phyloP scores from a whole-genome alignment of 1,284 basidiomycete genomes.

The Somion occarium region DNA sequence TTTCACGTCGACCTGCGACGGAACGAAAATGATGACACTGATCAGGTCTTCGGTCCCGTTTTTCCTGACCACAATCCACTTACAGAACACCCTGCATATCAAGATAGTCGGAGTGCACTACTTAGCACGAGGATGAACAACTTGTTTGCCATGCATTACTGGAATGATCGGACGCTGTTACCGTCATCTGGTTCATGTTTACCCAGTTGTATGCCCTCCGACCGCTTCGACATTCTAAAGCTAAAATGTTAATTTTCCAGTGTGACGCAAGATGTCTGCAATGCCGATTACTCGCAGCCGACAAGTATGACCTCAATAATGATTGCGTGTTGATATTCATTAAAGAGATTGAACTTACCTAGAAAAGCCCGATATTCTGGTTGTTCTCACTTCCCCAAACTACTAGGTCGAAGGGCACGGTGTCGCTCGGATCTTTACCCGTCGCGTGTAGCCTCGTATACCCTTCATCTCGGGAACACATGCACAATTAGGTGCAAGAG shows the following conservation, averaged over 20 bases:
- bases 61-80: constrained; percentile 18
- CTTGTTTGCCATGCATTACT: constrained; percentile 15
- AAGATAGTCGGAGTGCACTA: constrained; percentile 28
- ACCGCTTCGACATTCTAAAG: constrained; percentile 27
- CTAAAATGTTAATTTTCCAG: constrained; percentile 34
- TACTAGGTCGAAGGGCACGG: background rate
- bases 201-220: constrained; percentile 12
- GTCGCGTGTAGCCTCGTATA: constrained; percentile 2
- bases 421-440: constrained; percentile 5
- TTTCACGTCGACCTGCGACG: constrained; percentile 8
- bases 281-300: constrained; percentile 8
- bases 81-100: constrained; percentile 20
- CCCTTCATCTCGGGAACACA: background rate
- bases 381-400: background rate
- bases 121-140: constrained; percentile 18
- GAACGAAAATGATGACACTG: constrained; percentile 24
- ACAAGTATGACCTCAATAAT: background rate
- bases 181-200: constrained; percentile 14
- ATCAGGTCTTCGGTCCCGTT: constrained; percentile 27
- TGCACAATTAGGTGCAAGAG: constrained; percentile 2
- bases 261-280: too few species aligned
- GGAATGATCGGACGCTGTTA: constrained; percentile 25
- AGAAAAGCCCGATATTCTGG: background rate
- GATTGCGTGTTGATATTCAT: background rate
- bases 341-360: background rate